Percentiles rank a stretch among this genome's conserved stretches.
Conservation (phyloP, 306 rosid species). For the Begonia masoniana region DNA sequence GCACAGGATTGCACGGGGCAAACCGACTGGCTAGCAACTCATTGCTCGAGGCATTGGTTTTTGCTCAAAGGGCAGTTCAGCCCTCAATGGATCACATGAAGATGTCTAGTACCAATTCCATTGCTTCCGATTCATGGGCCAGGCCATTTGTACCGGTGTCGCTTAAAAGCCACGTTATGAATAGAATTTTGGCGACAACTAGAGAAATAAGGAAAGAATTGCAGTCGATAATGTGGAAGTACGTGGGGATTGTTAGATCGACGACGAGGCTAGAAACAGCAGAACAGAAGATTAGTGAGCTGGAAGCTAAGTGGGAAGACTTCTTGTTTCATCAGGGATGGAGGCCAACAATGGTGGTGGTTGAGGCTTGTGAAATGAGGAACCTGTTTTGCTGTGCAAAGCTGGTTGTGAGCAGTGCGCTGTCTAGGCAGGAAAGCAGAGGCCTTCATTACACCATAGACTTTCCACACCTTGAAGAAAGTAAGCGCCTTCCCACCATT, state of each 20-base stretch:
- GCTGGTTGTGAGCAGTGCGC: conserved; percentile 82
- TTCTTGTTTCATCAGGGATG: conserved; percentile 57
- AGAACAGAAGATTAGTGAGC: conserved; percentile 38
- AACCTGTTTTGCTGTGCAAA: conserved; percentile 87
- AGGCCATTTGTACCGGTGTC: conserved; percentile 41
- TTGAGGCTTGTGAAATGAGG: conserved; percentile 87
- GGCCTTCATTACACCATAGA: conserved; percentile 85
- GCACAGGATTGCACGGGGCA: conserved; percentile 97
- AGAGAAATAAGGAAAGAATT: conserved; percentile 45
- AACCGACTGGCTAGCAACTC: conserved; percentile 96
- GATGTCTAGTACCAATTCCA: conserved; percentile 33
- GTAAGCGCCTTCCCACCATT: conserved; percentile 84
- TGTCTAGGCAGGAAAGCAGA: conserved; percentile 82
- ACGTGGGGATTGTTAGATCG: conserved; percentile 80
- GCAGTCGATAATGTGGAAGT: conserved; percentile 69
- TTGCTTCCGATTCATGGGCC: conserved; percentile 51
- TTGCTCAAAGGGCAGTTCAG: conserved; percentile 77
- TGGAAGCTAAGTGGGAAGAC: conserved; percentile 83
- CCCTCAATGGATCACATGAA: conserved; percentile 72
- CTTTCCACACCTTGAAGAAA: conserved; percentile 79
- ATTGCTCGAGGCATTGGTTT: conserved; percentile 93
- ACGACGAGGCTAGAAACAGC: conserved; percentile 67
- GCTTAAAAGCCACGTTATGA: conserved; percentile 23
- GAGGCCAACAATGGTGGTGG: conserved; percentile 67
- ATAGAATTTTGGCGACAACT: conserved; percentile 31